Conservation (phyloP, 331 rosid genomes). For the Pyrus hybrid region DNA sequence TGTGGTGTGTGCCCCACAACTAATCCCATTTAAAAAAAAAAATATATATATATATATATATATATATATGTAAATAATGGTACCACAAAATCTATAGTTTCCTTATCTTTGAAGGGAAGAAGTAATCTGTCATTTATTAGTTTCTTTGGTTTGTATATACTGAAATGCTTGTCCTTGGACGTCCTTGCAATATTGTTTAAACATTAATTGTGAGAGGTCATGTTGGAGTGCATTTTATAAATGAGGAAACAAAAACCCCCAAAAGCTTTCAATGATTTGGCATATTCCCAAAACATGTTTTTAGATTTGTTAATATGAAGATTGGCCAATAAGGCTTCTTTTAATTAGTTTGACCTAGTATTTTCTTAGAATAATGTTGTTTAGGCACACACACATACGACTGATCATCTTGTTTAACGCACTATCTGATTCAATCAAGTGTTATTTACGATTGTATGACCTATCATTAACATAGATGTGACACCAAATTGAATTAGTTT, state of each 20-base stretch:
- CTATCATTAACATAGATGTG: too few species aligned
- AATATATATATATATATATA: too few species aligned
- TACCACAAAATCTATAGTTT: neutral
- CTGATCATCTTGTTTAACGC: neutral
- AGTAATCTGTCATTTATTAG: neutral
- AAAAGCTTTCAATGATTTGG: neutral
- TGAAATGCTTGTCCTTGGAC: neutral
- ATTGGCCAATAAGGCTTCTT: neutral
- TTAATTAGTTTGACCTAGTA: too few species aligned
- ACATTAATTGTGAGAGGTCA: conserved; percentile 1
- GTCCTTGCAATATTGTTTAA: conserved; percentile 3
- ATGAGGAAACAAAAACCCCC: neutral
- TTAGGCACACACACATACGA: neutral
- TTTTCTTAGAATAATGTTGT: neutral
- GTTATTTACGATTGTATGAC: neutral
- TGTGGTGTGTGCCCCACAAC: too few species aligned
- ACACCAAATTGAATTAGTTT: neutral
- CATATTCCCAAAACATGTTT: too few species aligned
- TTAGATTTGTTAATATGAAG: neutral
- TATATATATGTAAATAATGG: neutral
- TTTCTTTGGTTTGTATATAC: too few species aligned
- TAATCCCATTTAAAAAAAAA: too few species aligned
- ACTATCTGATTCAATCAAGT: too few species aligned
- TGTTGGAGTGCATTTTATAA: neutral
- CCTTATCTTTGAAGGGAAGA: conserved; percentile 24